Evolutionary conservation across 106 monocot species (phyloP), one percentile per base, ranked within the genome.

Genomic region (Phalaenopsis aphrodite): DNA sequence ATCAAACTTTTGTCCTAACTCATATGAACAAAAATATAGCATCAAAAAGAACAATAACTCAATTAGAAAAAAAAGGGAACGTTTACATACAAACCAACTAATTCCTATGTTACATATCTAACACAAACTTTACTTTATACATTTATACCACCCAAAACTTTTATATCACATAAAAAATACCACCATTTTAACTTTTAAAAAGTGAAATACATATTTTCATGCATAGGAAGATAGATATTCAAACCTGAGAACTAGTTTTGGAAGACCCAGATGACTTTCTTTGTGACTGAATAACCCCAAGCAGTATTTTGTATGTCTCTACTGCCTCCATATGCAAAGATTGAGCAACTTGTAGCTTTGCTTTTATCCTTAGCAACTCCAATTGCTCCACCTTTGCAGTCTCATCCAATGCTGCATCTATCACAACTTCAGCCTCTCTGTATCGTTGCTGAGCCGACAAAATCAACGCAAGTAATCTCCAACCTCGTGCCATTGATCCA

Each of bases 381-480:
- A 90, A 94, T 85, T 98, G 92, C 47, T 94, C 92, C 94, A 92
- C 91, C 78, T 94, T 98, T 75, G 89, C 84, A 41, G 92, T 94
- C 84, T 98, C 94, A 84, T 98, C 97, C 68, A 98, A 86, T 41
- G 92, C 94, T 24, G 97, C 90, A 83, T 94, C 94, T 45, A 76
- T 90, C 72, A 94, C 92, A 74, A 89, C 87, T 73, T 94, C 92
- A 72, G 97, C 92, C 55, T 98, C 97, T 39, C 81, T 81, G 77
- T 83, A 93, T 56, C 96, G 78, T 77, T 90, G 86, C 67, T 98
- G 97, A 58, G 92, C 92, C 8, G 97, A 98, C 77, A 98, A 88
- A 78, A 94, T 79, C 80, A 98, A 85, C 69, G 92, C 86, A 78
- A 94, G 92, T 75, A 98, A 83, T 75, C 84, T 87, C 97, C 97